Base-by-base conservation (phyloP, 768 basidiomycete species). In the Podaxis sp. region DNA sequence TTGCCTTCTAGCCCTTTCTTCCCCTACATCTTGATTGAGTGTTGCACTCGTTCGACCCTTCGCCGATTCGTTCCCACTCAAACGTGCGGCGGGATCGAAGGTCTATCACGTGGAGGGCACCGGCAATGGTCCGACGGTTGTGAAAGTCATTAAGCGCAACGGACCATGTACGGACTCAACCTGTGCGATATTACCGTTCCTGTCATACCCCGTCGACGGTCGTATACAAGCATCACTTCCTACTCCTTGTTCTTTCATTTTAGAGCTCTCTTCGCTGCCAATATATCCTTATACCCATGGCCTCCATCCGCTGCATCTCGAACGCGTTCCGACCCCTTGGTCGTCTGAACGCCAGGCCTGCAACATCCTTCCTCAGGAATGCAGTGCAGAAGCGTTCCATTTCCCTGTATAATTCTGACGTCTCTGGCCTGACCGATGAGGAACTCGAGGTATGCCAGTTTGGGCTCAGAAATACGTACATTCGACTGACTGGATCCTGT, bases 381-480 rank as follows among this genome's bases (percentile, higher is more conserved):
- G 51, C 40, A 12, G 38, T 57, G 12, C 69, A 71, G 53, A 69
- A 66, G 42, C 72, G 79, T 38, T 65, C 73, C 63, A 80, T 80
- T 15, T 88, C 88, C 0, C 87, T 84, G 56, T 95, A 94, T 69
- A 92, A 89, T 67, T 67, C 79, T 2, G 84, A 89, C 64, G 73
- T 94, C 40, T 88, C 92, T 1, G 92, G 93, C 19, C 79, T 96
- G 49, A 90, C 84, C 1, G 87, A 89, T 30, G 91, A 93, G 53
- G 93, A 95, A 70, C 79, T 79, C 33, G 93, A 95, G 80, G 93
- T 92, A 68, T 62, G 79, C 72, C 33, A 36, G 54, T 57, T 51
- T 26, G 40, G 15, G 11, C 15, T 48, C 60, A 33, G 61, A 63
- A 6, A 19, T 13, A 2, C 57, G 4, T 44, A 38, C 9, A 58